Evolutionary conservation across 768 basidiomycete genomes (phyloP).

Genomic region (Dictyophora rubrovolvata): DNA sequence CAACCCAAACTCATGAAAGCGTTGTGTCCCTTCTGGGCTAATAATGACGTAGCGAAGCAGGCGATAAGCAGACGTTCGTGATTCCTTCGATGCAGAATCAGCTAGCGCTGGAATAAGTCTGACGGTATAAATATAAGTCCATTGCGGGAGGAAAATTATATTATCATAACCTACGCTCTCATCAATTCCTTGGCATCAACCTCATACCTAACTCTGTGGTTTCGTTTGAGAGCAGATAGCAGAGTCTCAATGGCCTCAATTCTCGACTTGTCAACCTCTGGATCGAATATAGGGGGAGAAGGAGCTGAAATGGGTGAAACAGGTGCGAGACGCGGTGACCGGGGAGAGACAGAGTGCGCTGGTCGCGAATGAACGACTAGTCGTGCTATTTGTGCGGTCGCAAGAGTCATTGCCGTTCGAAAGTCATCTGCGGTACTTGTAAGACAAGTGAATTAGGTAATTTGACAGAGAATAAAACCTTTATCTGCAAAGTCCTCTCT

Average conservation of each 20-base stretch:
- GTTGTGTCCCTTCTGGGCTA: conserved; percentile 59
- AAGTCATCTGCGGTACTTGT: conserved; percentile 49
- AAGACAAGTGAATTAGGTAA: background rate
- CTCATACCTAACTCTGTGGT: conserved; percentile 68
- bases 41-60: conserved; percentile 71
- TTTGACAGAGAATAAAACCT: conserved; percentile 16
- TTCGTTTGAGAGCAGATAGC: conserved; percentile 54
- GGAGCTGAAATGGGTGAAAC: conserved; percentile 26
- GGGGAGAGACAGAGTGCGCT: conserved; percentile 18
- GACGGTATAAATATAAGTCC: conserved; percentile 4
- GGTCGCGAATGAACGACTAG: conserved; percentile 38
- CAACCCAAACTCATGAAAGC: conserved; percentile 51
- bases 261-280: conserved; percentile 42
- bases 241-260: conserved; percentile 58
- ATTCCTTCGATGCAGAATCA: conserved; percentile 62
- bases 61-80: conserved; percentile 75
- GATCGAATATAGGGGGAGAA: conserved; percentile 4
- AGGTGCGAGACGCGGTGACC: conserved; percentile 13
- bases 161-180: conserved; percentile 42
- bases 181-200: conserved; percentile 59
- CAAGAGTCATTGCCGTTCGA: conserved; percentile 58
- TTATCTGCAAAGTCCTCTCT: conserved; percentile 26
- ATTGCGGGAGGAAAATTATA: background rate
- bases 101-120: conserved; percentile 73
- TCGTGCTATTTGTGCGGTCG: conserved; percentile 46